Conservation (phyloP, 1,139 yeast species). For the Groenewaldozyma auringiensis region DNA sequence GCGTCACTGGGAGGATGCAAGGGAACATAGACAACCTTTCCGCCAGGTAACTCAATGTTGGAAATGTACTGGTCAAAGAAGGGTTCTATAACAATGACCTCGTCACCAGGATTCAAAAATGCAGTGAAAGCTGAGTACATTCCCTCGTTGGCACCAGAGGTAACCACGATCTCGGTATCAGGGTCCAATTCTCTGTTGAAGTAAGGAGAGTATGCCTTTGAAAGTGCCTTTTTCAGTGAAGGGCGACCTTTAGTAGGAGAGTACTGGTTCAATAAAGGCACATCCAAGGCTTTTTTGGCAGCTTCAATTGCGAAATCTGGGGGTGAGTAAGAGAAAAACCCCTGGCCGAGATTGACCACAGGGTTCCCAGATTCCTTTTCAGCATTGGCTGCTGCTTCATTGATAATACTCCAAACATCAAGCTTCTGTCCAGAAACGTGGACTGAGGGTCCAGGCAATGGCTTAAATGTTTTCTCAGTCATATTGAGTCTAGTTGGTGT, state of each 20-base stretch:
- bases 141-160: slow-evolving; percentile 98
- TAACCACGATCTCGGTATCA: slow-evolving; percentile 62
- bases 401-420: slow-evolving; percentile 91
- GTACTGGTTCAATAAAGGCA: slow-evolving; percentile 77
- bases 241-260: slow-evolving; percentile 89
- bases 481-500: too few relatives aligned
- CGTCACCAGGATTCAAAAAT: slow-evolving; percentile 79
- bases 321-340: slow-evolving; percentile 91
- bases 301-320: slow-evolving; percentile 84
- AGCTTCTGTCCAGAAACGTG: slow-evolving; percentile 33
- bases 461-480: slow-evolving; percentile 9
- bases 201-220: slow-evolving; percentile 61
- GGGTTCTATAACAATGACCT: slow-evolving; percentile 95
- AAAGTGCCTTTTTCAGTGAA: slow-evolving; percentile 57
- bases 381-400: slow-evolving; percentile 88
- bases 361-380: slow-evolving; percentile 58
- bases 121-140: slow-evolving; percentile 80
- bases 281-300: slow-evolving; percentile 65
- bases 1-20: slow-evolving; percentile 77
- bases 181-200: slow-evolving; percentile 53
- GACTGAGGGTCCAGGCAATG: slow-evolving; percentile 21
- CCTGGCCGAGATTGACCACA: slow-evolving; percentile 87
- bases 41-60: slow-evolving; percentile 89
- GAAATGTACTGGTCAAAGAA: slow-evolving; percentile 95
- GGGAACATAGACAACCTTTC: slow-evolving; percentile 77